Percentiles rank a stretch among this genome's conserved stretches.
Conservation (phyloP, 2,329 filamentous ascomycete genomes). For the Penicillium polonicum region DNA sequence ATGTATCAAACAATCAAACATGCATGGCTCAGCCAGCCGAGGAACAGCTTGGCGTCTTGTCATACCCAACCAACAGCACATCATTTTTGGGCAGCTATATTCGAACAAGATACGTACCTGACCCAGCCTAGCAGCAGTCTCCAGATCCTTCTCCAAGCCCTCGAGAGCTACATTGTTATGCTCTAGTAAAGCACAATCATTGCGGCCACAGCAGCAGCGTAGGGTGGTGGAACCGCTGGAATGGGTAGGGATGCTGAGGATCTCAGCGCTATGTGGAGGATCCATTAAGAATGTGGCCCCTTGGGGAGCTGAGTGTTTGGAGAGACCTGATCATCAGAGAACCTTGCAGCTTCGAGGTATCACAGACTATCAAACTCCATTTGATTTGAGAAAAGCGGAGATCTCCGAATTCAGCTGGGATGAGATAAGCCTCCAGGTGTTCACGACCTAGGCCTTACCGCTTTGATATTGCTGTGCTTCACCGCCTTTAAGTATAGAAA, state of each 20-base stretch:
- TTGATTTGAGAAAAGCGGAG: constrained; percentile 10
- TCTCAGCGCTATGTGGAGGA: constrained; percentile 26
- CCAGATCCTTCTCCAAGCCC: constrained; percentile 82
- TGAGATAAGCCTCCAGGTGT: constrained; percentile 5
- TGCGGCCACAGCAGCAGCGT: constrained; percentile 79
- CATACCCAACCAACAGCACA: constrained; percentile 7
- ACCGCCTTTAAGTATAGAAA: background rate
- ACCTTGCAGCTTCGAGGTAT: constrained; percentile 6
- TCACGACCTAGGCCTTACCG: background rate
- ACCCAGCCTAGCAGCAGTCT: constrained; percentile 80
- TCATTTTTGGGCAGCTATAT: constrained; percentile 4
- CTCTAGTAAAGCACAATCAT: constrained; percentile 74
- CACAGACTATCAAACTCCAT: constrained; percentile 3
- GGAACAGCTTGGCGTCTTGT: constrained; percentile 3
- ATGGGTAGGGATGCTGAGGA: constrained; percentile 36
- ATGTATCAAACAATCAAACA: constrained; percentile 22
- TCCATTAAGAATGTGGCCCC: constrained; percentile 37
- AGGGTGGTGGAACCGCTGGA: constrained; percentile 29
- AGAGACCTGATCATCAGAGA: constrained; percentile 9
- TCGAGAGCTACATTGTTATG: constrained; percentile 77
- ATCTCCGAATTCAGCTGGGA: constrained; percentile 1
- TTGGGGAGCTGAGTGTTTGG: constrained; percentile 23
- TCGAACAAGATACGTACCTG: constrained; percentile 67
- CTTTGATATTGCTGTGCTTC: background rate
- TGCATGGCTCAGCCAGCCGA: constrained; percentile 20